Conservation (phyloP, 805 yeast genomes). For the Maudiozyma saulgeensis region DNA sequence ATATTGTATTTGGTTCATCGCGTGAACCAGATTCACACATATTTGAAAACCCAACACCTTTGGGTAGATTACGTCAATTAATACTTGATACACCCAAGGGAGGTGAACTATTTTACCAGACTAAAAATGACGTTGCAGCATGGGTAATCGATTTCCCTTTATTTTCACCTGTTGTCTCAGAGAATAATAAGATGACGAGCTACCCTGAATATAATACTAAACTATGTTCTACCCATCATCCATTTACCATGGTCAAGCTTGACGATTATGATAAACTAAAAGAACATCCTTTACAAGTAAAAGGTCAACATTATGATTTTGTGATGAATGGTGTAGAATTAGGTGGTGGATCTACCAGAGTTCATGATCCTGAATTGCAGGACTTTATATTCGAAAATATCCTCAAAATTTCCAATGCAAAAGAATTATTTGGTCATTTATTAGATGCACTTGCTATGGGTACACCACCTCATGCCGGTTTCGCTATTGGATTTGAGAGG, state of each 20-base stretch:
- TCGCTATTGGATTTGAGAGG: slow-evolving; percentile 92
- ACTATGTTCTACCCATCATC: slow-evolving; percentile 82
- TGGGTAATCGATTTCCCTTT: slow-evolving; percentile 95
- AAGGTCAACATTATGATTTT: slow-evolving; percentile 89
- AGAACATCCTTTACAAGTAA: slow-evolving; percentile 48
- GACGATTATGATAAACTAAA: slow-evolving; percentile 52
- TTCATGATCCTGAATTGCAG: slow-evolving; percentile 79
- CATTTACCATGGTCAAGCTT: slow-evolving; percentile 84
- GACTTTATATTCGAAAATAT: slow-evolving; percentile 57
- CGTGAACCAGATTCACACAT: slow-evolving; percentile 44
- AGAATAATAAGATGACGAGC: slow-evolving; percentile 9
- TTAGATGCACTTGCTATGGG: slow-evolving; percentile 76
- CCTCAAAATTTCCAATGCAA: slow-evolving; percentile 49
- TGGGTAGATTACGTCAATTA: slow-evolving; percentile 76
- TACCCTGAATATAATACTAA: slow-evolving; percentile 54
- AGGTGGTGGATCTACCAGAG: slow-evolving; percentile 96
- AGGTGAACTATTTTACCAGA: slow-evolving; percentile 18
- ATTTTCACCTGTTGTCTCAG: slow-evolving; percentile 61
- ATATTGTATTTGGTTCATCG: slow-evolving; percentile 70
- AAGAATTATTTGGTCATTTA: slow-evolving; percentile 73
- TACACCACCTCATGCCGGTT: slow-evolving; percentile 98
- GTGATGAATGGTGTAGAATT: slow-evolving; percentile 91
- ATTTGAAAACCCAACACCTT: slow-evolving; percentile 92
- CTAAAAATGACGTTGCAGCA: slow-evolving; percentile 38
- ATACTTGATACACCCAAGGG: slow-evolving; percentile 46